These are phyloP conservation scores for Ceratobasidium theobromae DNA, from an alignment of 1,284 basidiomycete species.

Conservation along the genomic window DNA sequence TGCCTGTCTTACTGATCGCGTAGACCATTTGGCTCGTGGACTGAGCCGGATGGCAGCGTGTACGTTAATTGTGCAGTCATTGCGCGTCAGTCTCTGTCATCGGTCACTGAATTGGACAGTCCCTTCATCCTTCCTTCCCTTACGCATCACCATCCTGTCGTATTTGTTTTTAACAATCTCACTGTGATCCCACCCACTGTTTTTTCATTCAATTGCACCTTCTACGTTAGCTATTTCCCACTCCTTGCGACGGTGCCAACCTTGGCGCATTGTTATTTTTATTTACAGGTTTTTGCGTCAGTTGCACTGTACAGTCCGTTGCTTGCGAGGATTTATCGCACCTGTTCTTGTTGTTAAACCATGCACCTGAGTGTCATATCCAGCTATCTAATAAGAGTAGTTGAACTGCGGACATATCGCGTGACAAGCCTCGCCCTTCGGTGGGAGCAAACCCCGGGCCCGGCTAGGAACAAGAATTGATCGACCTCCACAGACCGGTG, in stretches of 20 bases:
- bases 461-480: neutral
- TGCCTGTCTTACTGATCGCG: conserved; percentile 26
- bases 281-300: conserved; percentile 6
- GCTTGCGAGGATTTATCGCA: conserved; percentile 22
- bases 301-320: conserved; percentile 21
- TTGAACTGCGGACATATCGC: neutral
- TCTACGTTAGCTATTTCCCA: conserved; percentile 24
- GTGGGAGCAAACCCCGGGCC: neutral
- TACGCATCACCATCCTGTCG: conserved; percentile 11
- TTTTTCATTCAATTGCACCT: neutral
- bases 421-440: neutral
- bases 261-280: conserved; percentile 25
- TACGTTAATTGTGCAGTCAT: neutral
- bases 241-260: conserved; percentile 24
- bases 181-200: conserved; percentile 21
- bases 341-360: conserved; percentile 13
- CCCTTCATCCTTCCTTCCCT: conserved; percentile 14
- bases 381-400: neutral
- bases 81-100: conserved; percentile 9
- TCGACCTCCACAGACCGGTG: neutral
- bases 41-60: conserved; percentile 7
- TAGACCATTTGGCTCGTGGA: conserved; percentile 26
- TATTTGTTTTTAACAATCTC: conserved; percentile 27
- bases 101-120: conserved; percentile 31
- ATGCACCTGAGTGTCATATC: conserved; percentile 22